Evolutionary conservation across 23 red algal genomes (phyloP).

Genomic region (Gracilaria caudata): DNA sequence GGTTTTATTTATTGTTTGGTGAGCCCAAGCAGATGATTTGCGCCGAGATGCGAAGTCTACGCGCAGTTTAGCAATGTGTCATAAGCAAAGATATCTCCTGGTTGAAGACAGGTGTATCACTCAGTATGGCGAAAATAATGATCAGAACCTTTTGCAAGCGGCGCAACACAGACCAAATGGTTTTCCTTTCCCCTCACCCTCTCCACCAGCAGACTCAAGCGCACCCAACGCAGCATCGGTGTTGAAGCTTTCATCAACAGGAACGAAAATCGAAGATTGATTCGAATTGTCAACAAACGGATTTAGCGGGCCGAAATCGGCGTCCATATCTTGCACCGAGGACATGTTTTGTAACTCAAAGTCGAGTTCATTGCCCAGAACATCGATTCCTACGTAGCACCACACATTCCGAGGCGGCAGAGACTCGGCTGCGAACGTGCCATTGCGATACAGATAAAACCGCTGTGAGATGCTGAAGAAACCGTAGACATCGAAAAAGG

Average conservation of each 20-base stretch:
- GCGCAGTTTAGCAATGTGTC: too few relatives aligned
- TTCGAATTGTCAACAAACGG: slow-evolving; percentile 21
- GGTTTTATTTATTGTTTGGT: not conserved
- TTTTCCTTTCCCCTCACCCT: not conserved
- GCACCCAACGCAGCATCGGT: not conserved
- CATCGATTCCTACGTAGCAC: slow-evolving; percentile 11
- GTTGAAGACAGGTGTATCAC: too few relatives aligned
- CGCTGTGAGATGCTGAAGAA: not conserved
- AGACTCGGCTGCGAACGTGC: not conserved
- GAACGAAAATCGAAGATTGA: not conserved
- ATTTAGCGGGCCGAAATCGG: slow-evolving; percentile 10
- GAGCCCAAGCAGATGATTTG: not conserved
- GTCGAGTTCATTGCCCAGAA: not conserved
- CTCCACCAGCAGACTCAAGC: not conserved
- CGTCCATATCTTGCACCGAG: not conserved
- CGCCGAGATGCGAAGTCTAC: too few relatives aligned
- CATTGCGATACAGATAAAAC: not conserved
- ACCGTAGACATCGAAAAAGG: slow-evolving; percentile 1
- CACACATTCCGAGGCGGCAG: not conserved
- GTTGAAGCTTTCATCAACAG: not conserved
- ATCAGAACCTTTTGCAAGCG: not conserved
- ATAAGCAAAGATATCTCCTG: too few relatives aligned
- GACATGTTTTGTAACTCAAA: not conserved
- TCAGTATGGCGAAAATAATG: too few relatives aligned
- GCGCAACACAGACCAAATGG: slow-evolving; percentile 7